Percentiles rank a stretch among this genome's conserved stretches.
Conservation (phyloP, 768 basidiomycete genomes). For the Leccinellum rugosiceps region DNA sequence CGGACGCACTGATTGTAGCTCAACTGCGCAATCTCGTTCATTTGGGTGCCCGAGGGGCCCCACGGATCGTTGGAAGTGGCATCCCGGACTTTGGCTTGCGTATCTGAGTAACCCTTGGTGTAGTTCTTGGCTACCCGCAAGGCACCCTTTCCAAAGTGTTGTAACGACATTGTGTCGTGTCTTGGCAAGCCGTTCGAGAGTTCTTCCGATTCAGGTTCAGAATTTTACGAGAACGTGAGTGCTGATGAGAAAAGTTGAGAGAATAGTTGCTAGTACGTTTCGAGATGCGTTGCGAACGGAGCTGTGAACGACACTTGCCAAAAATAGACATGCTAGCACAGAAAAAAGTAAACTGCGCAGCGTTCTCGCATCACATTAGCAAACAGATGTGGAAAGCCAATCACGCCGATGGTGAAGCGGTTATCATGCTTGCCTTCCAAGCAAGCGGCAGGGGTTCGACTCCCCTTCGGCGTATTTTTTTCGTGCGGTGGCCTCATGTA, state of each 20-base stretch:
- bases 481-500: neutral
- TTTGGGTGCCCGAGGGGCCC: constrained; percentile 96
- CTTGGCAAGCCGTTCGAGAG: neutral
- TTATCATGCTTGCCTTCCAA: constrained; percentile 94
- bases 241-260: neutral
- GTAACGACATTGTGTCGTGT: constrained; percentile 46
- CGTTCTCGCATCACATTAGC: neutral
- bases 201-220: neutral
- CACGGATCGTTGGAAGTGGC: constrained; percentile 97
- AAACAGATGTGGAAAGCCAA: neutral
- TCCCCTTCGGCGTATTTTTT: constrained; percentile 52
- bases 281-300: constrained; percentile 19
- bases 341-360: neutral
- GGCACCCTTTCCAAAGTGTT: constrained; percentile 81
- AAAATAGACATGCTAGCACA: neutral
- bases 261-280: constrained; percentile 14
- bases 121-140: constrained; percentile 92
- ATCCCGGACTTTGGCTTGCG: constrained; percentile 93
- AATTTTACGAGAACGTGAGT: neutral
- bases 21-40: constrained; percentile 98
- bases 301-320: constrained; percentile 3
- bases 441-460: constrained; percentile 75
- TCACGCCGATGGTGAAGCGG: constrained; percentile 78
- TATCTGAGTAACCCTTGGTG: constrained; percentile 94
- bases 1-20: constrained; percentile 88